Percentiles rank a stretch among this genome's conserved stretches.
Evolutionary conservation across 164 flowering plant genomes (phyloP).

Genomic region (Kalanchoe fedtschenkoi): DNA sequence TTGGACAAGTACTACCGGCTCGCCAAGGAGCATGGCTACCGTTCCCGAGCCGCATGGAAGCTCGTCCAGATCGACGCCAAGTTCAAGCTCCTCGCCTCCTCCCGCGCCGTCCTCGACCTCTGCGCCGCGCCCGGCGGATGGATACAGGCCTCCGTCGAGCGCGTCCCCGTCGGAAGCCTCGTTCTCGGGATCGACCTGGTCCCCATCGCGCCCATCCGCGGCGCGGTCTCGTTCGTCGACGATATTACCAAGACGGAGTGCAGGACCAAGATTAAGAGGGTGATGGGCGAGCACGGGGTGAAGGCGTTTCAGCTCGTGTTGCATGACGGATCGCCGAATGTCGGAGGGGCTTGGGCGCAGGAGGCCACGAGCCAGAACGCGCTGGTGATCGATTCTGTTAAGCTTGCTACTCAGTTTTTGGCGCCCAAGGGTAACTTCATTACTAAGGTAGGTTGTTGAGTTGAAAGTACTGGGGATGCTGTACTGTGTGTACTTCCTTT

Average conservation of each 20-base stretch:
- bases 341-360: conserved; percentile 92
- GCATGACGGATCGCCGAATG: conserved; percentile 90
- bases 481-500: no score
- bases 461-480: background rate
- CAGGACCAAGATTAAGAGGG: conserved; percentile 33
- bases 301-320: conserved; percentile 61
- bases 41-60: conserved; percentile 89
- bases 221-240: conserved; percentile 57
- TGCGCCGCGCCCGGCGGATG: conserved; percentile 98
- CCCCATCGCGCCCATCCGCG: conserved; percentile 68
- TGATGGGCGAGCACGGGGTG: conserved; percentile 53
- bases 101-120: conserved; percentile 80
- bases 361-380: conserved; percentile 82
- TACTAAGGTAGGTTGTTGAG: conserved; percentile 48
- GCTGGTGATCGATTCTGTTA: conserved; percentile 72
- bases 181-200: conserved; percentile 72
- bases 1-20: conserved; percentile 70
- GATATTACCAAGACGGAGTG: conserved; percentile 75
- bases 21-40: conserved; percentile 85
- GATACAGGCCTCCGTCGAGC: conserved; percentile 84
- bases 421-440: conserved; percentile 78
- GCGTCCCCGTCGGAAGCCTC: conserved; percentile 66
- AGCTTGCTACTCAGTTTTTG: conserved; percentile 65
- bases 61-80: conserved; percentile 80
- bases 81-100: conserved; percentile 48